phyloP scores from a whole-genome alignment of 2,329 filamentous ascomycete species.

The Aspergillus brasiliensis region DNA sequence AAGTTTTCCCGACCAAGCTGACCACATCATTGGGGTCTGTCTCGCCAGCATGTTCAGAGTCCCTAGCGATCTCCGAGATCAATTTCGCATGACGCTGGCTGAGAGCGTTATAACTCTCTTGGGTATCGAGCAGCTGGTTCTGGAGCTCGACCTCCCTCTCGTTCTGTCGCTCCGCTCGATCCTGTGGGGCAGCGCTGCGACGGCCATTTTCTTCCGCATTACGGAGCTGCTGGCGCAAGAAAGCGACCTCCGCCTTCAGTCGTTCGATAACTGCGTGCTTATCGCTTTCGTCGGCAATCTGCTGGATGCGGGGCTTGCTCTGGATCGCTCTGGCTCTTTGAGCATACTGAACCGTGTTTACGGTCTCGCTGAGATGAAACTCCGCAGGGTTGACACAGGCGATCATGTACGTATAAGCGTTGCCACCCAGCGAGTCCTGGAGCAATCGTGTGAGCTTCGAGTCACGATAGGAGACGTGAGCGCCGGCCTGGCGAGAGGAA shows the following conservation, averaged over 20 bases:
- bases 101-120: conserved; percentile 91
- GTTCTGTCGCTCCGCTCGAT: conserved; percentile 75
- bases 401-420: conserved; percentile 99
- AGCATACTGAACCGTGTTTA: conserved; percentile 97
- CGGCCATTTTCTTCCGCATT: conserved; percentile 71
- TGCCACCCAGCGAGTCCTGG: conserved; percentile 94
- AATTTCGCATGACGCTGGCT: conserved; percentile 93
- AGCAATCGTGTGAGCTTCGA: conserved; percentile 94
- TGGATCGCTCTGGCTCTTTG: conserved; percentile 95
- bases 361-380: conserved; percentile 94
- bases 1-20: conserved; percentile 70
- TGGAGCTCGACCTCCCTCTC: conserved; percentile 89
- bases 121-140: conserved; percentile 86
- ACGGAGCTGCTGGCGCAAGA: conserved; percentile 89
- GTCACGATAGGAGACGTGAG: conserved; percentile 96
- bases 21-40: conserved; percentile 45
- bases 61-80: conserved; percentile 89
- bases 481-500: conserved; percentile 81
- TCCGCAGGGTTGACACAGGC: conserved; percentile 96
- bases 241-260: conserved; percentile 88
- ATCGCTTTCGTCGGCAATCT: conserved; percentile 83
- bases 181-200: conserved; percentile 59
- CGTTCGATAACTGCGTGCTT: conserved; percentile 93
- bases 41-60: conserved; percentile 61
- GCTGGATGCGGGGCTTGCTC: conserved; percentile 94